Evolutionary conservation across 495 filamentous ascomycete genomes (phyloP).

Genomic region (Trichoderma virens): DNA sequence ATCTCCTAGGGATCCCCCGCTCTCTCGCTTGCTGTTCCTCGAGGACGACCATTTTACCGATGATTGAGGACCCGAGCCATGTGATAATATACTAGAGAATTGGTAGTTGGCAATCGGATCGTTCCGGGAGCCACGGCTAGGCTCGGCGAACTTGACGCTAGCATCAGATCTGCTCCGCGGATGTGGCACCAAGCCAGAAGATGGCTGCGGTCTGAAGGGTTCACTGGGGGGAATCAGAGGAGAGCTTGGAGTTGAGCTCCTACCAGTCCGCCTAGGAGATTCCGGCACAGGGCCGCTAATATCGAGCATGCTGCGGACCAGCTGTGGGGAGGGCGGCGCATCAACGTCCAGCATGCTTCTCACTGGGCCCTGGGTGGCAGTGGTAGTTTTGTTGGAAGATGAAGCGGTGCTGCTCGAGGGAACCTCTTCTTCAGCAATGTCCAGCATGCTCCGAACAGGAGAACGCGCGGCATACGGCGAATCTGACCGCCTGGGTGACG

Average conservation of each 20-base stretch:
- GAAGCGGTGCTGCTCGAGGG: constrained; percentile 16
- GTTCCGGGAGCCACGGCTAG: constrained; percentile 28
- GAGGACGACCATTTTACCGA: constrained; percentile 1
- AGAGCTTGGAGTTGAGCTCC: constrained; percentile 34
- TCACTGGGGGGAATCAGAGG: constrained; percentile 22
- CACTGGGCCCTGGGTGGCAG: constrained; percentile 32
- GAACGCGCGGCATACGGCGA: constrained; percentile 42
- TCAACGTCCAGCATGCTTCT: constrained; percentile 56
- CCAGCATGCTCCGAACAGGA: constrained; percentile 48
- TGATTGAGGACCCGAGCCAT: neutral
- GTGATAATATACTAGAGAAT: constrained; percentile 36
- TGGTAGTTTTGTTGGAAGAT: constrained; percentile 18
- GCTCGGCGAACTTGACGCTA: constrained; percentile 32
- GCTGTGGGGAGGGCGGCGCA: constrained; percentile 22
- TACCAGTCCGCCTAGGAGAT: constrained; percentile 11
- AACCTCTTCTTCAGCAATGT: constrained; percentile 37
- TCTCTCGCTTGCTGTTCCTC: constrained; percentile 24
- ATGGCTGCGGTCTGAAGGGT: constrained; percentile 16
- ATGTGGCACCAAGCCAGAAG: constrained; percentile 17
- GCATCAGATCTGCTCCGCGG: constrained; percentile 47
- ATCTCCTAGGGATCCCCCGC: constrained; percentile 38
- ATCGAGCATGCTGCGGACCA: constrained; percentile 36
- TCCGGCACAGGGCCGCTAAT: constrained; percentile 23
- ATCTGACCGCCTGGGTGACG: constrained; percentile 35
- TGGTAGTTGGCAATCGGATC: constrained; percentile 43